These are phyloP conservation scores for Globisporangium abappressorium DNA, from an alignment of 352 stramenopile genomes.

Conservation along the genomic window DNA sequence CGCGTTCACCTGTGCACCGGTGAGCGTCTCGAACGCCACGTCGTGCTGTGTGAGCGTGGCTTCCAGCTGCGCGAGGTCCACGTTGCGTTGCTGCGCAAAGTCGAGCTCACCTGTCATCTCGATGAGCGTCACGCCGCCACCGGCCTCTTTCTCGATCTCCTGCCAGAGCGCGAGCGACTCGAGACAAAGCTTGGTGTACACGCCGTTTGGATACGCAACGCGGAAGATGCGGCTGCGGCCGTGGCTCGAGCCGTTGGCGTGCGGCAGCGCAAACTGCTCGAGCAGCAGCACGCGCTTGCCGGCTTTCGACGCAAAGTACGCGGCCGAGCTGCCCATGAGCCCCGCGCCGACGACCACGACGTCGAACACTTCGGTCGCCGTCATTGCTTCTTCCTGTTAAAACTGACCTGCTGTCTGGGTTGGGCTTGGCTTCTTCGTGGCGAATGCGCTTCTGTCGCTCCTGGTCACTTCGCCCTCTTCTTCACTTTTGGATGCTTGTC, in stretches of 20 bases:
- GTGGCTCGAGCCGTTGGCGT: slow-evolving; percentile 71
- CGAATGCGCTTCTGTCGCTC: neutral
- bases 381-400: neutral
- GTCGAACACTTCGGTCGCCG: slow-evolving; percentile 26
- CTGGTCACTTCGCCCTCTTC: neutral
- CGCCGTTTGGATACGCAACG: slow-evolving; percentile 68
- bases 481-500: neutral
- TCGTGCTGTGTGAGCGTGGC: slow-evolving; percentile 27
- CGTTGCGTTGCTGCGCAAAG: slow-evolving; percentile 31
- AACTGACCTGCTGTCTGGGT: neutral
- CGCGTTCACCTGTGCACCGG: slow-evolving; percentile 35
- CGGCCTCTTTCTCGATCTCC: slow-evolving; percentile 38
- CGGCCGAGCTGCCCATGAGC: slow-evolving; percentile 66
- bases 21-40: slow-evolving; percentile 46
- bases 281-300: slow-evolving; percentile 60
- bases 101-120: slow-evolving; percentile 64
- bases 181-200: slow-evolving; percentile 72
- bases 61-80: slow-evolving; percentile 30
- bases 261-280: slow-evolving; percentile 67
- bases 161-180: slow-evolving; percentile 57
- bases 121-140: slow-evolving; percentile 34
- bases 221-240: slow-evolving; percentile 78
- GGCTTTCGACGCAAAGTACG: slow-evolving; percentile 43
- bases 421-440: neutral
- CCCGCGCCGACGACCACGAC: slow-evolving; percentile 56